These are phyloP conservation scores for Penicillium sp. DNA, from an alignment of 2,329 filamentous ascomycete species.

Conservation along the genomic window DNA sequence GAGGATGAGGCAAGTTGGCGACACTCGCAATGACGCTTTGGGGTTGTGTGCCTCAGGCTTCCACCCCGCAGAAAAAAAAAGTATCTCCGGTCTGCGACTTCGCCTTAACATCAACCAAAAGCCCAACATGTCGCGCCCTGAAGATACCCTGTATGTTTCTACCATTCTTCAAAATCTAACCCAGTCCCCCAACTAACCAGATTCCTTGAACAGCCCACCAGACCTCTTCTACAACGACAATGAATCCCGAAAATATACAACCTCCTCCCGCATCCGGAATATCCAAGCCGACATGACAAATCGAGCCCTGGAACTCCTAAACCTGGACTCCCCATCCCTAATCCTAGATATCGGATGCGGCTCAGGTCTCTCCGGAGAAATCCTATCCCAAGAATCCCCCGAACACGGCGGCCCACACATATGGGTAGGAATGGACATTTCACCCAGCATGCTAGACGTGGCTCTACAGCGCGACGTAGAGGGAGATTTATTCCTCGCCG, in stretches of 20 bases:
- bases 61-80: conserved; percentile 14
- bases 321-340: conserved; percentile 71
- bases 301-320: conserved; percentile 85
- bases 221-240: conserved; percentile 96
- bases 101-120: conserved; percentile 5
- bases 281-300: conserved; percentile 95
- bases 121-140: conserved; percentile 84
- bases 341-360: conserved; percentile 97
- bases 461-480: conserved; percentile 88
- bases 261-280: conserved; percentile 87
- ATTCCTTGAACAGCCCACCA: conserved; percentile 60
- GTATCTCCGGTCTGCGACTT: background rate
- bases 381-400: conserved; percentile 67
- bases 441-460: conserved; percentile 91
- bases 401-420: conserved; percentile 79
- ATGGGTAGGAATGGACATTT: conserved; percentile 97
- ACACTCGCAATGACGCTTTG: conserved; percentile 3
- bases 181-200: conserved; percentile 31
- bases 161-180: conserved; percentile 4
- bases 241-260: conserved; percentile 97
- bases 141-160: conserved; percentile 74
- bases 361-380: conserved; percentile 89
- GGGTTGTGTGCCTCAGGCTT: conserved; percentile 12
- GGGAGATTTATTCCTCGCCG: conserved; percentile 87
- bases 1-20: conserved; percentile 1